A percentile compares a stretch with the other conserved stretches of the same genome.
Conservation (phyloP, 129 eudicot genomes). For the Helianthus annuus region HanXRQr2.0-SUNRISE NC_035446.2:32748191-32748690, state of each 20-base stretch:
- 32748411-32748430: constrained; percentile 81
- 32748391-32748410: constrained; percentile 18
- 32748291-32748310: constrained; percentile 72
- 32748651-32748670: constrained; percentile 54
- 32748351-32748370: constrained; percentile 78
- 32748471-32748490: constrained; percentile 69
- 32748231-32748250: constrained; percentile 73
- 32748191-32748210: constrained; percentile 81
- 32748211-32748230: constrained; percentile 71
- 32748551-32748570: constrained; percentile 68
- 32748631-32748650: constrained; percentile 58
- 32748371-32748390: constrained; percentile 43
- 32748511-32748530: constrained; percentile 73
- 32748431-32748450: constrained; percentile 75
- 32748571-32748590: constrained; percentile 70
- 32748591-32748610: constrained; percentile 76
- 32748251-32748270: constrained; percentile 54
- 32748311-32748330: constrained; percentile 64
- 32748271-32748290: constrained; percentile 52
- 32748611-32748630: constrained; percentile 72
- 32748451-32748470: constrained; percentile 68
- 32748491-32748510: constrained; percentile 52
- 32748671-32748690: constrained; percentile 74
- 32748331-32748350: constrained; percentile 79
- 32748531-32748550: constrained; percentile 70